Conservation (phyloP, 257 asterid species). For the Hygrophila difformis region DNA sequence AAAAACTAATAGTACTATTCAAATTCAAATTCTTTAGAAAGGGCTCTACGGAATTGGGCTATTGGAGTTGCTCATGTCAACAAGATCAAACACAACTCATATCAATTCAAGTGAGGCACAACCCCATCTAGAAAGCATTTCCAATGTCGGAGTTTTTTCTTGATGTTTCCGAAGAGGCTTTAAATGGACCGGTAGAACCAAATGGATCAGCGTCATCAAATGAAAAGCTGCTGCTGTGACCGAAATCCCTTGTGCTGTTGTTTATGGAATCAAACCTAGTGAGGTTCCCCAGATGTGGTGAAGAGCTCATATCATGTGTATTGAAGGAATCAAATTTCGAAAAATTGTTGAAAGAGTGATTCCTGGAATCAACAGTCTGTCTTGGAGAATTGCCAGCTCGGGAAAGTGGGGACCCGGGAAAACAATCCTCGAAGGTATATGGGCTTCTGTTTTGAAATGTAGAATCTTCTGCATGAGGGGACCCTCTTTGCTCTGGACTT, state of each 20-base stretch:
- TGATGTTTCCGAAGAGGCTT: constrained; percentile 58
- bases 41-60: too few relatives aligned
- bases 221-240: constrained; percentile 55
- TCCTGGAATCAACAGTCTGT: constrained; percentile 48
- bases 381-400: constrained; percentile 61
- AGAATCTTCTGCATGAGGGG: constrained; percentile 44
- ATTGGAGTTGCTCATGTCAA: too few relatives aligned
- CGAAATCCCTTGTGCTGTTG: constrained; percentile 59
- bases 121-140: too few relatives aligned
- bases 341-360: constrained; percentile 56
- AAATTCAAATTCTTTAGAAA: too few relatives aligned
- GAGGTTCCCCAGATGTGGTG: constrained; percentile 46
- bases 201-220: constrained; percentile 88
- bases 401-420: constrained; percentile 63
- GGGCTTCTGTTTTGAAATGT: constrained; percentile 53
- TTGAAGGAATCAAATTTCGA: constrained; percentile 80
- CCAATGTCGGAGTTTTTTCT: constrained; percentile 34
- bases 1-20: too few relatives aligned
- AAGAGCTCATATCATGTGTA: constrained; percentile 35
- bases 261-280: constrained; percentile 77
- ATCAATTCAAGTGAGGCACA: too few relatives aligned
- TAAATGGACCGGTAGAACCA: constrained; percentile 87
- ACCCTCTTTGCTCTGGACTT: constrained; percentile 55
- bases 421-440: constrained; percentile 69
- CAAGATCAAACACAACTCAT: too few relatives aligned